Evolutionary conservation across 2,329 filamentous ascomycete species (phyloP), one percentile per base, ranked within the genome.

Genomic region (Aspergillus sp.): DNA sequence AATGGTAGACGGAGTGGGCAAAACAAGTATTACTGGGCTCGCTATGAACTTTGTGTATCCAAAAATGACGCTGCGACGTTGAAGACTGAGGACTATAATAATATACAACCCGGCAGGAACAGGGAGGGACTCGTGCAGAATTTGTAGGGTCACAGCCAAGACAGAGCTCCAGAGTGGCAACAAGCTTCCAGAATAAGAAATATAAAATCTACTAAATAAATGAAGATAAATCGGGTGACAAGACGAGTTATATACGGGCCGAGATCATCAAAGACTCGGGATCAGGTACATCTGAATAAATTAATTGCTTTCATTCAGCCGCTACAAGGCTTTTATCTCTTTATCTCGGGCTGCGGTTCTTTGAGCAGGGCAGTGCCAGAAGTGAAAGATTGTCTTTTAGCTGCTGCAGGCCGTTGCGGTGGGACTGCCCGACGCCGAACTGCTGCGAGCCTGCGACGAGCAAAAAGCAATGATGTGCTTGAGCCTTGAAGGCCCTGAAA

Each of bases 71-170:
- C 27, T 55, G 9, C 11, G 47, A 46, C 15, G 37, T 37, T 45
- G 47, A 37, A n/a, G 6, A 37, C 14, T 15, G 40, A 33, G 9
- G 27, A 37, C 11, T 25, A 47, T 45, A 47, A 45, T 40, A 44
- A 45, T 40, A 44, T 44, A 41, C 33, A 56, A 25, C 14, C 27
- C 40, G 39, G 27, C 50, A 57, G 55, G 55, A 57, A 57, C 55
- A 59, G 35, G 53, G 25, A 27, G 25, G 57, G 45, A 41, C 49
- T 50, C 43, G 33, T 40, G 52, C 39, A 44, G 57, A 49, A 54
- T 59, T 53, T 56, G 57, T 56, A 56, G 41, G 52, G 41, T 21
- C 50, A 54, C 51, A 47, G 51, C 51, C 43, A 47, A 54, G 31
- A 39, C 21, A 11, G 31, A 51, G 47, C 47, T 51, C 47, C 15